Conservation (phyloP, 257 asterid genomes). For the Petunia secreta region DNA sequence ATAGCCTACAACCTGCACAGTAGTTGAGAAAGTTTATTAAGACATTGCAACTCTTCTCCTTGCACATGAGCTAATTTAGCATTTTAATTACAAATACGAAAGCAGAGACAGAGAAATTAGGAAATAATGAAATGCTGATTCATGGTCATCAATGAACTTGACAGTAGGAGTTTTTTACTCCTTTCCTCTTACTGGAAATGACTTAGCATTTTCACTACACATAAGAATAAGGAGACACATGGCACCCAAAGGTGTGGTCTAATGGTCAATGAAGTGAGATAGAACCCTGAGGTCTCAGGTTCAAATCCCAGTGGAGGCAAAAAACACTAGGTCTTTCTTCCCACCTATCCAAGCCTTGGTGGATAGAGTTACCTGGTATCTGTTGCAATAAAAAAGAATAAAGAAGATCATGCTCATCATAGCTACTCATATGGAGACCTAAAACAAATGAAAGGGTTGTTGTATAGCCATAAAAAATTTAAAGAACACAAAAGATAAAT, state of each 20-base stretch:
- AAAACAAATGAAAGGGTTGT: background rate
- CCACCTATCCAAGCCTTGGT: too few species aligned
- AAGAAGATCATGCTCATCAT: background rate
- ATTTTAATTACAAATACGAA: background rate
- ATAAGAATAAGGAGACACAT: background rate
- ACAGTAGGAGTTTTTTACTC: background rate
- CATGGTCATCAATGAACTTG: background rate
- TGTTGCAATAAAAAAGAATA: too few species aligned
- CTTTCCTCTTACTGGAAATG: background rate
- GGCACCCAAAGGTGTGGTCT: too few species aligned
- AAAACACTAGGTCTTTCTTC: too few species aligned
- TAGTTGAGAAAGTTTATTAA: background rate
- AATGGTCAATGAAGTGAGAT: too few species aligned
- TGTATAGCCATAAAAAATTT: background rate
- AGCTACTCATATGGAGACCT: too few species aligned
- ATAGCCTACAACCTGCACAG: slow-evolving; percentile 77
- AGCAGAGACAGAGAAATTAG: background rate
- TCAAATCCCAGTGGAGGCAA: too few species aligned
- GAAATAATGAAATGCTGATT: background rate
- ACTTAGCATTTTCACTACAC: background rate
- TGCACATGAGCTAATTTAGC: background rate
- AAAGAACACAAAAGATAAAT: background rate
- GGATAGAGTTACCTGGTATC: too few species aligned
- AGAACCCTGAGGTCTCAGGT: too few species aligned
- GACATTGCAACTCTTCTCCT: background rate